A percentile compares a stretch with the other conserved stretches of the same genome.
Evolutionary conservation across 2,329 filamentous ascomycete genomes (phyloP).

Genomic region (Trichoderma atrobrunneum): DNA sequence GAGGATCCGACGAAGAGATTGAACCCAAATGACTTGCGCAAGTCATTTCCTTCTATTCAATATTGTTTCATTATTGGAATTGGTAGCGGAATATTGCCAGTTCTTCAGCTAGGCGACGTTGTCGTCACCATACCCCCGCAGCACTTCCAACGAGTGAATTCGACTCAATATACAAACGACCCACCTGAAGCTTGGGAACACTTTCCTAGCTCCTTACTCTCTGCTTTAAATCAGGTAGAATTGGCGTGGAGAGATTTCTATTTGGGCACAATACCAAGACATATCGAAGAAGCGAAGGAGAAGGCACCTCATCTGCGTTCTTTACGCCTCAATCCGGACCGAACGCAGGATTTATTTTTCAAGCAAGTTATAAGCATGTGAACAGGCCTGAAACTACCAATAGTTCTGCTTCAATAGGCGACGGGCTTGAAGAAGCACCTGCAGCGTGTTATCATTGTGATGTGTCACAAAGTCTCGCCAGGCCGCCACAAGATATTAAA

Average conservation of each 20-base stretch:
- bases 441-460: background rate
- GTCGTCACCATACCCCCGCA: background rate
- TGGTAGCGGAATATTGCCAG: background rate
- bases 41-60: background rate
- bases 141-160: background rate
- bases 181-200: background rate
- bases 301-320: background rate
- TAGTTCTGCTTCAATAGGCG: fast-evolving
- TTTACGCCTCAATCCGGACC: background rate
- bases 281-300: background rate
- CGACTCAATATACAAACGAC: background rate
- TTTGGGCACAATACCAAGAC: background rate
- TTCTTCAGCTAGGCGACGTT: background rate
- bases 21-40: background rate
- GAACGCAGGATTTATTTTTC: background rate
- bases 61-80: background rate
- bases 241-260: fast-evolving
- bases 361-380: background rate
- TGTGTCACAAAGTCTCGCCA: background rate
- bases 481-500: background rate
- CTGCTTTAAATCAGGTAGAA: background rate
- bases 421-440: background rate
- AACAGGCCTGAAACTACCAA: background rate
- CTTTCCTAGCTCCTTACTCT: background rate
- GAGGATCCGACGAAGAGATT: fast-evolving